phyloP scores from a whole-genome alignment of 2,329 filamentous ascomycete species.

The Colletotrichum sansevieriae region DNA sequence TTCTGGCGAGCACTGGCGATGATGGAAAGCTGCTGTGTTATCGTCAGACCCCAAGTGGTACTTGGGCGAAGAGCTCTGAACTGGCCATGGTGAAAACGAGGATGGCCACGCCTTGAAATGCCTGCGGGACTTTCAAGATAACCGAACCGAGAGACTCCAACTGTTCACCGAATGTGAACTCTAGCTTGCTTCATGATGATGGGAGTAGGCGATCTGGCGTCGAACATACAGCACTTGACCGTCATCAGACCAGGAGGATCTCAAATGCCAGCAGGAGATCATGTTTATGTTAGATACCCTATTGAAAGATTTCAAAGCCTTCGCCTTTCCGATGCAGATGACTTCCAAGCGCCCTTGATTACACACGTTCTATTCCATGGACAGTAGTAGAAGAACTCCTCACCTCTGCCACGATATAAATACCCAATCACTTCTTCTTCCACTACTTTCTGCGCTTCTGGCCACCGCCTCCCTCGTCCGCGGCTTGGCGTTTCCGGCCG shows the following conservation, averaged over 20 bases:
- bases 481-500: conserved; percentile 75
- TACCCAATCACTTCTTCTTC: not conserved
- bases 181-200: too few relatives aligned
- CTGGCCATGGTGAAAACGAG: conserved; percentile 69
- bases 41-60: conserved; percentile 68
- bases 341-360: conserved; percentile 31
- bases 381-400: not conserved
- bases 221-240: too few relatives aligned
- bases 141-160: too few relatives aligned
- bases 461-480: conserved; percentile 54
- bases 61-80: conserved; percentile 72
- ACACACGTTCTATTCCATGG: conserved; percentile 16
- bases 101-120: conserved; percentile 60
- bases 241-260: too few relatives aligned
- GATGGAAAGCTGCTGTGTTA: conserved; percentile 77
- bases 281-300: conserved; percentile 34
- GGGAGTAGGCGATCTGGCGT: too few relatives aligned
- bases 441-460: conserved; percentile 44
- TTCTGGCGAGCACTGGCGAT: conserved; percentile 81
- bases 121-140: too few relatives aligned
- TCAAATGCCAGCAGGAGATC: not conserved
- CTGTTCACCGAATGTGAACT: too few relatives aligned
- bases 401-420: not conserved
- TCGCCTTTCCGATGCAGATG: conserved; percentile 8
- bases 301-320: conserved; percentile 27